Evolutionary conservation across 371 early-diverging fungal species (phyloP).

Genomic region (Caulochytrium protostelioides): DNA sequence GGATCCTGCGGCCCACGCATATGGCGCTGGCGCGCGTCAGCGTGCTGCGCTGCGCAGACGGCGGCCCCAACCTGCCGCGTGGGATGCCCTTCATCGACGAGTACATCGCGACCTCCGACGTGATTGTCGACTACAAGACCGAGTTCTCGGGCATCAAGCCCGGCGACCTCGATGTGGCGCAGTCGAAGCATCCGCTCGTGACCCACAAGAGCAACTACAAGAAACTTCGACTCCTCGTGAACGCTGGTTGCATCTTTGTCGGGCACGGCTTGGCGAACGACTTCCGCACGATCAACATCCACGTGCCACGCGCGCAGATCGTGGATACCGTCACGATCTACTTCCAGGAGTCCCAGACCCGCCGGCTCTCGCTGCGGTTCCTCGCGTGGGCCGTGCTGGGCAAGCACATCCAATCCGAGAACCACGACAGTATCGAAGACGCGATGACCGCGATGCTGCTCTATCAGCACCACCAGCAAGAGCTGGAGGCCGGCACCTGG

Average conservation of each 20-base stretch:
- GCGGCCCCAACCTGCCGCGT: constrained; percentile 27
- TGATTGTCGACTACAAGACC: constrained; percentile 71
- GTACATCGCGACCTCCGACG: constrained; percentile 60
- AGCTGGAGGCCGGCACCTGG: constrained; percentile 38
- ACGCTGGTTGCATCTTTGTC: constrained; percentile 69
- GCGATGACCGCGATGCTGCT: constrained; percentile 56
- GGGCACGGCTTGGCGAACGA: constrained; percentile 87
- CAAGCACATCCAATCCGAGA: constrained; percentile 58
- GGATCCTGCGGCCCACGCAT: constrained; percentile 53
- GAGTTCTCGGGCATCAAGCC: constrained; percentile 74
- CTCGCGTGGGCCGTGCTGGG: constrained; percentile 76
- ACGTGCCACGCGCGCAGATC: constrained; percentile 62
- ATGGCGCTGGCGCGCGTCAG: constrained; percentile 71
- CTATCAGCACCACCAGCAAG: constrained; percentile 52
- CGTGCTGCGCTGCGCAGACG: constrained; percentile 54
- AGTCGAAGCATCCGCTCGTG: constrained; percentile 53
- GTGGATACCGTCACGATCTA: constrained; percentile 81
- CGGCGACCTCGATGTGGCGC: constrained; percentile 51
- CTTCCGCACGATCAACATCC: constrained; percentile 75
- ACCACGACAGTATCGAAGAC: constrained; percentile 86
- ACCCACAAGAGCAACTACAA: constrained; percentile 62
- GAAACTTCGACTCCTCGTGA: constrained; percentile 63
- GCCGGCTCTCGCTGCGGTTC: constrained; percentile 69
- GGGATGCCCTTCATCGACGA: constrained; percentile 83
- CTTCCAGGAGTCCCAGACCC: constrained; percentile 19